Percentiles rank a stretch among this genome's conserved stretches.
These are phyloP conservation scores for Paecilomyces sp. DNA, from an alignment of 2,329 filamentous ascomycete species.

Conservation along the genomic window DNA sequence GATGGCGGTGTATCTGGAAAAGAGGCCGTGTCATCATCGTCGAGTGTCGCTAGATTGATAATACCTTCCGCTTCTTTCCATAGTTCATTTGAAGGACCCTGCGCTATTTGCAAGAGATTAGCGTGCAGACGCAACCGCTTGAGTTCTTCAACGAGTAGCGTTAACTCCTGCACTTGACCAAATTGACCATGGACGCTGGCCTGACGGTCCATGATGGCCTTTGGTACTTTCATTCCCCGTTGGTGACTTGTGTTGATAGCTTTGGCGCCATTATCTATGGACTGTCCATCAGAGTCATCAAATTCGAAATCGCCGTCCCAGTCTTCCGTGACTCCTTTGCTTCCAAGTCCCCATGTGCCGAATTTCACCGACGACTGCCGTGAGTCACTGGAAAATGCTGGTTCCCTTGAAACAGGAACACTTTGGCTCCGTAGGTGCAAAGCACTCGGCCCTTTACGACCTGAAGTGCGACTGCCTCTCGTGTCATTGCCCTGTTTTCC, in stretches of 20 bases:
- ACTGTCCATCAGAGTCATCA: slow-evolving; percentile 43
- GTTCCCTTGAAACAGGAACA: slow-evolving; percentile 51
- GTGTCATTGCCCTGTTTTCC: slow-evolving; percentile 53
- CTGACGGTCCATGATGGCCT: slow-evolving; percentile 57
- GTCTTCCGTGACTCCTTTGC: slow-evolving; percentile 59
- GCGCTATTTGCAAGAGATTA: slow-evolving; percentile 45
- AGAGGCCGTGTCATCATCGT: slow-evolving; percentile 50
- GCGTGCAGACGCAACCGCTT: slow-evolving; percentile 55
- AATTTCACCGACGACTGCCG: slow-evolving; percentile 51
- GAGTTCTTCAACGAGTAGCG: slow-evolving; percentile 57
- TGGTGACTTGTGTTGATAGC: slow-evolving; percentile 14
- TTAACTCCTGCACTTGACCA: slow-evolving; percentile 57
- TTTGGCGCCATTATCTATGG: slow-evolving; percentile 35
- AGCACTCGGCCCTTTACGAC: slow-evolving; percentile 51
- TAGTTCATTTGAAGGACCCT: slow-evolving; percentile 46
- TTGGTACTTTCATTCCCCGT: slow-evolving; percentile 46
- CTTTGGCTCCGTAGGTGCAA: slow-evolving; percentile 61
- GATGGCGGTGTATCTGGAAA: slow-evolving; percentile 49
- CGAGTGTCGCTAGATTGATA: slow-evolving; percentile 59
- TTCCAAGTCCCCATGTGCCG: slow-evolving; percentile 60
- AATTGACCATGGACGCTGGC: slow-evolving; percentile 60
- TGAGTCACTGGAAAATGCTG: slow-evolving; percentile 42
- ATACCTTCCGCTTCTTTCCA: slow-evolving; percentile 63
- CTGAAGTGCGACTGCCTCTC: slow-evolving; percentile 50
- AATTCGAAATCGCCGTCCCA: slow-evolving; percentile 66